Conservation (phyloP, 2,329 filamentous ascomycete species). For the Exophiala mesophila region DNA sequence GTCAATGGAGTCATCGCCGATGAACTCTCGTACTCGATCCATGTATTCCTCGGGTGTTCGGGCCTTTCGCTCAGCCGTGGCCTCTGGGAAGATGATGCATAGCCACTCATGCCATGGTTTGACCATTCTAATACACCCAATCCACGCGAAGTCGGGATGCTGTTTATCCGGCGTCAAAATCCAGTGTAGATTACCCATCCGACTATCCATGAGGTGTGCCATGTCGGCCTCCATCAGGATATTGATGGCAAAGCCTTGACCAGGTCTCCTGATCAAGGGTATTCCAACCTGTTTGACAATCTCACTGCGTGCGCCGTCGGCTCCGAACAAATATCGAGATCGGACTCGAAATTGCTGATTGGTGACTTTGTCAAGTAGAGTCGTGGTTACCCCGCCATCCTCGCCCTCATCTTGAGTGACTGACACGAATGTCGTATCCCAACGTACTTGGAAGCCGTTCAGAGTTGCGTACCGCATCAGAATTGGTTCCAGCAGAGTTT, state of each 20-base stretch:
- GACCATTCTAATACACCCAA: slow-evolving; percentile 53
- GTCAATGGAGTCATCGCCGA: slow-evolving; percentile 51
- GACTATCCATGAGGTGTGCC: slow-evolving; percentile 43
- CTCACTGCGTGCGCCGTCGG: slow-evolving; percentile 48
- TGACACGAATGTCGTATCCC: slow-evolving; percentile 34
- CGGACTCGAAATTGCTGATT: slow-evolving; percentile 41
- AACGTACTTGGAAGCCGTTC: slow-evolving; percentile 37
- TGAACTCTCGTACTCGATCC: slow-evolving; percentile 43
- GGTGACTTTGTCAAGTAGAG: slow-evolving; percentile 35
- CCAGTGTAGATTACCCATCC: slow-evolving; percentile 58
- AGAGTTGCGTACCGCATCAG: slow-evolving; percentile 34
- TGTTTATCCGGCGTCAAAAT: slow-evolving; percentile 52
- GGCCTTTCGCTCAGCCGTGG: slow-evolving; percentile 32
- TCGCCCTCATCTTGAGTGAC: slow-evolving; percentile 27
- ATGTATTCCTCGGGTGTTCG: slow-evolving; percentile 46
- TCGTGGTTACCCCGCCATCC: slow-evolving; percentile 31
- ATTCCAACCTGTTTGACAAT: slow-evolving; percentile 45
- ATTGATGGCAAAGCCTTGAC: slow-evolving; percentile 47
- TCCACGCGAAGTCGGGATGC: slow-evolving; percentile 48
- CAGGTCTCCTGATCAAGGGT: slow-evolving; percentile 42
- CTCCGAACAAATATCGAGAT: slow-evolving; percentile 55
- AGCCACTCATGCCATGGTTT: slow-evolving; percentile 61
- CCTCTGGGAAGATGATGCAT: slow-evolving; percentile 48
- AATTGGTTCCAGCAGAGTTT: slow-evolving; percentile 40
- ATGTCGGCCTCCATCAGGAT: slow-evolving; percentile 50